Base-by-base conservation (phyloP, 2,329 filamentous ascomycete genomes). In the Exophiala phaeomuriformis region DNA sequence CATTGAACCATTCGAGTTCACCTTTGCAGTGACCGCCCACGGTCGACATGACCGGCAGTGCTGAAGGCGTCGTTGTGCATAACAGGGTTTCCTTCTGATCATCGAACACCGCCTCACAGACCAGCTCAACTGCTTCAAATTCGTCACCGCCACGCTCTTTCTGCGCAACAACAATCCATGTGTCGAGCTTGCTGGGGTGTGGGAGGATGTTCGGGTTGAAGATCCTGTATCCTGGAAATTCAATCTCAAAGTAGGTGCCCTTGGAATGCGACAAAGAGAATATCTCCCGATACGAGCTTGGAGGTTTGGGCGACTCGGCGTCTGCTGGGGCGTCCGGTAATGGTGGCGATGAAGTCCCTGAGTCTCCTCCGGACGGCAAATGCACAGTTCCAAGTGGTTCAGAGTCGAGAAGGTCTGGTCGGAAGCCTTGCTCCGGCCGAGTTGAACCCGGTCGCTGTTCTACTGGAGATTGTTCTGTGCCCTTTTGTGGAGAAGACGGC, bases 131-230 rank as follows among this genome's bases (percentile, higher is more conserved):
- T n/a, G 33, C 55, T 4, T 64, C 57, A 1, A 27, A 41, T 12
- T 41, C 39, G 39, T 41, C 39, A 65, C 54, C 12, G 59, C 57
- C 12, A 56, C 51, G 65, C n/a, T 68, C 63, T 51, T 69, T 67
- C 61, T 80, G 78, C 4, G 76, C 76, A 3, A 78, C 70, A 27
- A 81, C 69, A 52, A 77, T 72, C 70, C 72, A 82, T 1, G 69
- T 75, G 40, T 77, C 64, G 3, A 70, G 65, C 5, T 69, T 61
- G 1, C 62, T 66, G 2, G 77, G 78, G 61, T 82, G 79, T 0
- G 79, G 78, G 37, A 82, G 71, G 56, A 82, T 73, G 64, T 78
- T 82, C 12, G 79, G 77, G 54, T 82, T 82, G 54, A 76, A 72
- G 33, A 69, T 69, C 3, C 60, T 51, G 4, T 68, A 60, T 37